Percentiles rank a stretch among this genome's conserved stretches.
Conservation (phyloP, 2,329 filamentous ascomycete genomes). For the Cladosporium sp. region DNA sequence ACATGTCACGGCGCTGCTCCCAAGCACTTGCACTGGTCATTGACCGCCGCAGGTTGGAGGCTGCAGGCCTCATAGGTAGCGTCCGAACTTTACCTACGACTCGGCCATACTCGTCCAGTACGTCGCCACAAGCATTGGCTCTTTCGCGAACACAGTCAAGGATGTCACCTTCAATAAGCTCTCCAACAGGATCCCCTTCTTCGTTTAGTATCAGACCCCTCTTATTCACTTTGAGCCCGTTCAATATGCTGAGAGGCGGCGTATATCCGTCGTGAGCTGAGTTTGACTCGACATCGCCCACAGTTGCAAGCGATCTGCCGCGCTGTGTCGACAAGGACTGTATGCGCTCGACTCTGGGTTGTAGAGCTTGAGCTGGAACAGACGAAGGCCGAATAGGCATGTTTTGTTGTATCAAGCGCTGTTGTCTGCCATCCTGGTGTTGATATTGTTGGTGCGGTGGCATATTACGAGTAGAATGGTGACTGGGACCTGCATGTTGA, state of each 20-base stretch:
- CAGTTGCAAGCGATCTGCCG: neutral
- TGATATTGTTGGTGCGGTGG: neutral
- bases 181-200: slow-evolving; percentile 46
- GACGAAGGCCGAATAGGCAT: neutral
- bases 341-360: slow-evolving; percentile 4
- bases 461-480: neutral
- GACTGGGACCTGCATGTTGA: neutral
- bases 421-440: neutral
- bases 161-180: slow-evolving; percentile 43
- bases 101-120: slow-evolving; percentile 45
- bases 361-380: neutral
- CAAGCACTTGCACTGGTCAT: neutral
- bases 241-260: slow-evolving; percentile 40
- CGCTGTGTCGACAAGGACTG: neutral
- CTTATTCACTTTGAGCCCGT: slow-evolving; percentile 54
- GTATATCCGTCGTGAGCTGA: neutral
- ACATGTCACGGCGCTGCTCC: neutral
- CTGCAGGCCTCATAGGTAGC: neutral
- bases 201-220: slow-evolving; percentile 47
- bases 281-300: neutral
- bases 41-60: neutral
- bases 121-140: slow-evolving; percentile 44
- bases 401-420: slow-evolving; percentile 10
- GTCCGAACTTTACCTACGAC: slow-evolving; percentile 36
- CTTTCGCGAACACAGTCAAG: slow-evolving; percentile 43